These are phyloP conservation scores for Thielaviopsis euricoi DNA, from an alignment of 2,329 filamentous ascomycete species.

Conservation along the genomic window DNA sequence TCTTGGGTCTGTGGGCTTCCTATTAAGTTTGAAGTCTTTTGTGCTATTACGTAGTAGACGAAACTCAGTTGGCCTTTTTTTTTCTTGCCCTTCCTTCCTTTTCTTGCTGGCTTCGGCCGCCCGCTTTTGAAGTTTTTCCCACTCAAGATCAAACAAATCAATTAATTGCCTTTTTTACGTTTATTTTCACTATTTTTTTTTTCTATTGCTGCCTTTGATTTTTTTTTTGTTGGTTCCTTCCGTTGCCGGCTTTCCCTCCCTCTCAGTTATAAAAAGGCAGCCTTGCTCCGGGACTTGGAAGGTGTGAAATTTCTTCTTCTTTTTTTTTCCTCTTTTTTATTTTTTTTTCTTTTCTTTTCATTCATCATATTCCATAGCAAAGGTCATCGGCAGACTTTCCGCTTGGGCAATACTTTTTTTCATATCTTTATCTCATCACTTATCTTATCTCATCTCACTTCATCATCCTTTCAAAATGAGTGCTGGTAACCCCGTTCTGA, in stretches of 20 bases:
- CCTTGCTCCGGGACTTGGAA: not conserved
- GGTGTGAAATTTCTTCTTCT: not conserved
- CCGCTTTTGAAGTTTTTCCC: no score
- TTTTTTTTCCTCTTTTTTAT: slow-evolving; percentile 3
- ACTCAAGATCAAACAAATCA: no score
- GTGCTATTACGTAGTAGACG: not conserved
- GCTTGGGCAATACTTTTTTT: slow-evolving; percentile 7
- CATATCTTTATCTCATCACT: not conserved
- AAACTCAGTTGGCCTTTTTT: not conserved
- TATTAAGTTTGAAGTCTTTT: not conserved
- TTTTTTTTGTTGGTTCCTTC: not conserved
- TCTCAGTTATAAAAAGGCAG: slow-evolving; percentile 21
- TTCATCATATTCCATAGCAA: slow-evolving; percentile 8
- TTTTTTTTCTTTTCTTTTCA: slow-evolving; percentile 9
- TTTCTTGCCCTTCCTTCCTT: not conserved
- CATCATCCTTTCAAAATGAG: slow-evolving; percentile 5
- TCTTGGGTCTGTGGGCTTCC: no score
- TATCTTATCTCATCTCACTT: not conserved
- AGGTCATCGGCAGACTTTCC: slow-evolving; percentile 11
- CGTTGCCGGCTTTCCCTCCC: no score
- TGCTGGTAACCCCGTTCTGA: slow-evolving; percentile 26
- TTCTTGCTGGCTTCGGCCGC: not conserved
- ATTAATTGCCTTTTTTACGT: no score
- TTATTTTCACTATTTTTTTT: no score
- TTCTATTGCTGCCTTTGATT: not conserved